Conservation (phyloP, 768 basidiomycete species). For the Chalciporus piperatus region DNA sequence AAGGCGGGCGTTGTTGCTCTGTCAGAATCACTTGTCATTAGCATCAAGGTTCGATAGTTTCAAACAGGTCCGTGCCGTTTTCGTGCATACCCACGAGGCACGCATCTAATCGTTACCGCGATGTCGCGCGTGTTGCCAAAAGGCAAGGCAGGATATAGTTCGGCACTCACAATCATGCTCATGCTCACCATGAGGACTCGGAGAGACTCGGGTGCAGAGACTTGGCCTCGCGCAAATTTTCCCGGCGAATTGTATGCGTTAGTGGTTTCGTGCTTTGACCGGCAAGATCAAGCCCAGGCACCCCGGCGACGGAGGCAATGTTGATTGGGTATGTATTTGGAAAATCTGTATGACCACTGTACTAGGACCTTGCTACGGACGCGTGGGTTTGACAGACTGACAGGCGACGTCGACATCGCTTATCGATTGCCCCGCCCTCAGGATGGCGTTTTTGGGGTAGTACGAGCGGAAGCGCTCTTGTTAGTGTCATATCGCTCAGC, state of each 20-base stretch:
- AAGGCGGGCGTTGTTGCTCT: no score
- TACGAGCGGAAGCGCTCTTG: background rate
- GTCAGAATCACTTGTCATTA: no score
- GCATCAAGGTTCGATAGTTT: no score
- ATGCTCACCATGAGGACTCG: background rate
- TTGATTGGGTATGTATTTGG: background rate
- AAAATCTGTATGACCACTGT: no score
- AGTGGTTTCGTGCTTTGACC: background rate
- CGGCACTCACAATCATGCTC: background rate
- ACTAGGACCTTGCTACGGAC: background rate
- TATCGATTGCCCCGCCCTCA: background rate
- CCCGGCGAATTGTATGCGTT: no score
- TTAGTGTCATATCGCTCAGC: background rate
- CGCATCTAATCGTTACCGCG: background rate
- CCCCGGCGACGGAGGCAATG: background rate
- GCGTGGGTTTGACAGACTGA: background rate
- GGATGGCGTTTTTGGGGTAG: background rate
- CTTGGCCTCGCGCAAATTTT: background rate
- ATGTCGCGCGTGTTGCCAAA: background rate
- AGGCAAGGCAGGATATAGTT: background rate
- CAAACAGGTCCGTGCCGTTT: no score
- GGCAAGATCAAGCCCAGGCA: background rate
- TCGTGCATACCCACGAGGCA: no score
- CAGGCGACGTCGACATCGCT: slow-evolving; percentile 4
- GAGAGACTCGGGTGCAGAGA: background rate